phyloP scores from a whole-genome alignment of 2,329 filamentous ascomycete species.

The Fusarium sp. region DNA sequence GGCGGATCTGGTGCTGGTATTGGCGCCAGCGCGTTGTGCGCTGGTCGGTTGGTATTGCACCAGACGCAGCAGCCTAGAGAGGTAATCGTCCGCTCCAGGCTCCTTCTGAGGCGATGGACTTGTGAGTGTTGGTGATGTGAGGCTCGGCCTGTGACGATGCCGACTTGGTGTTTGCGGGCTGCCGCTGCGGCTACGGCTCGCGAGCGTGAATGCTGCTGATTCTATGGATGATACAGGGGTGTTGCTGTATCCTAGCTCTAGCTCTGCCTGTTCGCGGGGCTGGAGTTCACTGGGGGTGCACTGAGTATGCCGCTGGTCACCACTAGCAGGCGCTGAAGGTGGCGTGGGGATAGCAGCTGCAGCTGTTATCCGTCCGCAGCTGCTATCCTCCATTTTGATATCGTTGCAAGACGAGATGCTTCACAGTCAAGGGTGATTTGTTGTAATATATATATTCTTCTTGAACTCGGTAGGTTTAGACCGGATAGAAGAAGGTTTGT shows the following conservation, averaged over 20 bases:
- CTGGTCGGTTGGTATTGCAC: slow-evolving; percentile 14
- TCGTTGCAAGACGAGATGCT: background rate
- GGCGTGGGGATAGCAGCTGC: slow-evolving; percentile 25
- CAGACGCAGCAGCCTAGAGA: slow-evolving; percentile 36
- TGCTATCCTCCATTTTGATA: background rate
- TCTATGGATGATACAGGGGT: slow-evolving; percentile 25
- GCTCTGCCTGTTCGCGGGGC: background rate
- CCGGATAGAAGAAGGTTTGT: background rate
- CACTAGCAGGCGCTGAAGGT: slow-evolving; percentile 12
- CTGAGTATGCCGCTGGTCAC: slow-evolving; percentile 3
- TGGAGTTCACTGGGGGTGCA: slow-evolving; percentile 19
- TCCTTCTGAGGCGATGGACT: slow-evolving; percentile 35
- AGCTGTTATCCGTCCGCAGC: background rate
- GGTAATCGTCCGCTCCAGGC: slow-evolving; percentile 32
- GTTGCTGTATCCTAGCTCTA: slow-evolving; percentile 8
- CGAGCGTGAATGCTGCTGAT: slow-evolving; percentile 27
- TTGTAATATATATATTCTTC: background rate
- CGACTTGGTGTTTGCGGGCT: slow-evolving; percentile 19
- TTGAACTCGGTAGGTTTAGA: background rate
- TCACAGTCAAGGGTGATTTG: background rate
- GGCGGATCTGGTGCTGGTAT: slow-evolving; percentile 15
- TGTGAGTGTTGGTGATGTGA: slow-evolving; percentile 13
- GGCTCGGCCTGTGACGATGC: background rate
- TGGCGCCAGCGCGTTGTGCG: background rate
- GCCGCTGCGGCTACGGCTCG: slow-evolving; percentile 19